These are phyloP conservation scores for Fusarium hostae DNA, from an alignment of 2,329 filamentous ascomycete genomes.

Conservation along the genomic window DNA sequence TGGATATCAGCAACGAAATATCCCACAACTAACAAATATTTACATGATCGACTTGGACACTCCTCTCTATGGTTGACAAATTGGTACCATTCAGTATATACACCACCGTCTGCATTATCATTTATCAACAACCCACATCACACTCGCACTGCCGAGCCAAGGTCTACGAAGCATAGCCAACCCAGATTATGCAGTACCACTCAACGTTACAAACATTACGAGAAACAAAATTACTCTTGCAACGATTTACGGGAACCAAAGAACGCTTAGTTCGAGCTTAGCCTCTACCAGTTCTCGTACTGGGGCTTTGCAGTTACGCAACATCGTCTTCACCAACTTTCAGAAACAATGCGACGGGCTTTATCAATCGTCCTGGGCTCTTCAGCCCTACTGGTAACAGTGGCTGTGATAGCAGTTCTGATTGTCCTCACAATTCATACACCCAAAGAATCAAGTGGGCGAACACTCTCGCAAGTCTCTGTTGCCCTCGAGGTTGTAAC, in stretches of 20 bases:
- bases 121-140: constrained; percentile 10
- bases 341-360: constrained; percentile 33
- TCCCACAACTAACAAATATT: neutral
- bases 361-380: constrained; percentile 37
- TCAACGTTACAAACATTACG: constrained; percentile 2
- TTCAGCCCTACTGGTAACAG: constrained; percentile 38
- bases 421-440: constrained; percentile 35
- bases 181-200: constrained; percentile 24
- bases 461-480: constrained; percentile 43
- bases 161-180: constrained; percentile 19
- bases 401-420: constrained; percentile 35
- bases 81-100: neutral
- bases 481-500: constrained; percentile 45
- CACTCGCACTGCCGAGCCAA: neutral
- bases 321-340: constrained; percentile 5
- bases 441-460: constrained; percentile 38
- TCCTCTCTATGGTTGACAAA: neutral
- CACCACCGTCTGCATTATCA: neutral
- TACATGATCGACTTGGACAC: neutral
- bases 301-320: constrained; percentile 14
- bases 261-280: constrained; percentile 29
- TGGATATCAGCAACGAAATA: neutral
- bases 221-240: neutral
- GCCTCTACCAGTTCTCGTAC: constrained; percentile 19
- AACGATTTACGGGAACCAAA: constrained; percentile 2